Percentiles rank a stretch among this genome's conserved stretches.
Conservation (phyloP, 768 basidiomycete genomes). For the Podaxis rugospora region DNA sequence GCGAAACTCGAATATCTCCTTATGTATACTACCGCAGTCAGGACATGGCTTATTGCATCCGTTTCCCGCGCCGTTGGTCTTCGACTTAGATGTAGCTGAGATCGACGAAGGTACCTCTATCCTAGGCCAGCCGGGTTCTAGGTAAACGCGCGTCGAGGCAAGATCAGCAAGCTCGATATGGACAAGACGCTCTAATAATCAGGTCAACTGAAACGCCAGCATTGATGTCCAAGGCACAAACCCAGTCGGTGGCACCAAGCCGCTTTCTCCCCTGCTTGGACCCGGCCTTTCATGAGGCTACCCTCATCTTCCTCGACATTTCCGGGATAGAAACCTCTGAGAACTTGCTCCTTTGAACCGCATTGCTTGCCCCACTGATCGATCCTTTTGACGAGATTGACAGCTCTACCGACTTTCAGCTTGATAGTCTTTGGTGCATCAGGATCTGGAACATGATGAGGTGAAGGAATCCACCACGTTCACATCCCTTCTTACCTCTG, state of each 20-base stretch:
- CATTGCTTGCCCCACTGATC: slow-evolving; percentile 84
- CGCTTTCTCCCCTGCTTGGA: slow-evolving; percentile 57
- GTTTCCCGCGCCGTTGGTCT: slow-evolving; percentile 12
- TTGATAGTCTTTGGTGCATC: slow-evolving; percentile 36
- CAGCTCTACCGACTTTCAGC: slow-evolving; percentile 77
- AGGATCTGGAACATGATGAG: background rate
- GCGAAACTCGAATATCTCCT: slow-evolving; percentile 76
- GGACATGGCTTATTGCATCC: slow-evolving; percentile 27
- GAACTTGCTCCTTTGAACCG: slow-evolving; percentile 66
- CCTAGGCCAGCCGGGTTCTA: slow-evolving; percentile 45
- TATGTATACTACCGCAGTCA: slow-evolving; percentile 53
- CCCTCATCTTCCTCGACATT: slow-evolving; percentile 30
- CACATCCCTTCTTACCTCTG: slow-evolving; percentile 40
- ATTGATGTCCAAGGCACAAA: slow-evolving; percentile 10
- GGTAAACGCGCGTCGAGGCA: slow-evolving; percentile 51
- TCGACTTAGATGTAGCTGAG: slow-evolving; percentile 16
- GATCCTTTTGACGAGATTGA: slow-evolving; percentile 67
- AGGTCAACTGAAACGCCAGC: background rate
- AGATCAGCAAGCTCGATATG: slow-evolving; percentile 80
- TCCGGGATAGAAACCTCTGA: slow-evolving; percentile 73
- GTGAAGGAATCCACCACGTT: background rate
- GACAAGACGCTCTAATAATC: slow-evolving; percentile 56
- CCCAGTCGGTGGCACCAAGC: slow-evolving; percentile 67
- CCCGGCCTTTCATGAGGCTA: slow-evolving; percentile 61
- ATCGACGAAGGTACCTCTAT: slow-evolving; percentile 18